Evolutionary conservation across 176 grass and related monocot species (phyloP), one percentile per base, ranked within the genome.

Genomic region (Alopecurus myosuroides): DNA sequence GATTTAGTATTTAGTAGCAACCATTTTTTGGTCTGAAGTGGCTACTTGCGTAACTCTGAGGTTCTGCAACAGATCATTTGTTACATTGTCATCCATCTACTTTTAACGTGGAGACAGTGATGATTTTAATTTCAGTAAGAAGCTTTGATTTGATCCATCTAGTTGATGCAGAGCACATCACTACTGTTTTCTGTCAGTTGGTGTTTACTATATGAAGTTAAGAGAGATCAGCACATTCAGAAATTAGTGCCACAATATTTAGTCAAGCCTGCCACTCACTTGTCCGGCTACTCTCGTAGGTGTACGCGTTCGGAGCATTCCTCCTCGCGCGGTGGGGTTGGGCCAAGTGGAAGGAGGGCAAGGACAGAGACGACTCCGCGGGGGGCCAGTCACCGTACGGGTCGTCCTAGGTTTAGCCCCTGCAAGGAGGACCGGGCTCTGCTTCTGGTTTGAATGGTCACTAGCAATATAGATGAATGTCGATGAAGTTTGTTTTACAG

Each of bases 301-400:
- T 97, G 17, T 94, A 97, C 60, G 92, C 92, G 46, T 75, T 97
- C 75, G 92, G 92, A 42, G 89, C 85, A 17, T 91, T 97, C 78
- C 76, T 94, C 28, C 76, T 97, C 58, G 25, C 77, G 53, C 89
- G 86, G 64, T 97, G 95, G 90, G 67, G 75, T 76, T 97, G 92
- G 92, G 92, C 81, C 34, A 89, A 83, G 77, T 94, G 90, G 90
- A 83, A 84, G 83, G 90, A 93, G 49, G 86, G 66, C 81, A 90
- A 87, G 78, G 86, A 91, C 81, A 89, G 77, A 60, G 85, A 87
- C 30, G 70, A 80, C 42, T 62, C 84, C 0, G 57, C 64, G 6
- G 92, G 87, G 82, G 84, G 77, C 15, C 22, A 53, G 48, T 55
- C 85, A 1, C 69, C 41, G 0, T 77, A 70, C 6, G 64, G 25